Evolutionary conservation across 306 rosid genomes (phyloP), one percentile per base, ranked within the genome.

Genomic region (Herpetospermum pedunculosum): DNA sequence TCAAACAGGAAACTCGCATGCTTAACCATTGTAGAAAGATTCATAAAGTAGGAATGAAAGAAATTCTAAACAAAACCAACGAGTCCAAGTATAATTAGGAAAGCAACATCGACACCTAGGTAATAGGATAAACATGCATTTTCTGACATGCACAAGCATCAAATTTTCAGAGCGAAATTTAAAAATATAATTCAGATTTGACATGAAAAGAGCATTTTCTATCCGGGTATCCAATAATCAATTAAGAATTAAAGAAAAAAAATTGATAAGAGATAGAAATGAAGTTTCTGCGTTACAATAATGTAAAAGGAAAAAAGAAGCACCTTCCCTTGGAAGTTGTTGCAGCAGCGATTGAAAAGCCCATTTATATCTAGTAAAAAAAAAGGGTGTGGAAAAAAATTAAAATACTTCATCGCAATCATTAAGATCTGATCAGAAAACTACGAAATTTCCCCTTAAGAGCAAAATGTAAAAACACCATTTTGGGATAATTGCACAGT

Each of bases 291-390:
- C 18, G 12, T 7, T 71, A 30, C 44, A 57, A 71, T 64, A 84
- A 77, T 49, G 72, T 21, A 70, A 77, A 53, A 79, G 48, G 25
- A 59, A 73, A 65, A 63, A 21, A 23, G 60, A 82, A 87, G 70
- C 73, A 93, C 98, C 94, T 93, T 93, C 74, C 98, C 98, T 80
- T 81, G 83, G 84, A 89, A 87, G 84, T 89, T 90, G 73, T 53
- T 47, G 72, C 97, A 93, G 28, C 82, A 87, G 83, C 82, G 88
- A 77, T 90, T 90, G 89, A 93, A 93, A 52, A 90, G 80, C 16
- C 81, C 90, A 79, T 90, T 93, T 74, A 93, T 90, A 80, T 89
- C 98, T 93, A 85, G 77, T 82, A 81, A 43, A 78, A 78, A 34
- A 78, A 34, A 49, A 77, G 54, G 41, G 63, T 50, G 9, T 62